A percentile compares a stretch with the other conserved stretches of the same genome.
These are phyloP conservation scores for Grosmannia serpens DNA, from an alignment of 2,329 filamentous ascomycete genomes.

Conservation along the genomic window DNA sequence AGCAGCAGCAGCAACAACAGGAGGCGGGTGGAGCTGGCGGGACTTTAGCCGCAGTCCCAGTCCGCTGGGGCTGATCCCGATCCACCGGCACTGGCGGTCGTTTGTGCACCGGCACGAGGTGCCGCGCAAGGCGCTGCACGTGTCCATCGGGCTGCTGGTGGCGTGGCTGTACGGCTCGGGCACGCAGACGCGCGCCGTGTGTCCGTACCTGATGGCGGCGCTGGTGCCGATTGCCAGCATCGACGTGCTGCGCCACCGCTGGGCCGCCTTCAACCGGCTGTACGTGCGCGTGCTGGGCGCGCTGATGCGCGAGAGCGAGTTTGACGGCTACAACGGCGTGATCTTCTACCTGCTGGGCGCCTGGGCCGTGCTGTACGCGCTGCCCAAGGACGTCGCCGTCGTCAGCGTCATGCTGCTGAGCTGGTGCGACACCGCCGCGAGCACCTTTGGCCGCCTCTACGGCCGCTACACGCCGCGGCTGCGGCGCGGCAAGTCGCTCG, in stretches of 20 bases:
- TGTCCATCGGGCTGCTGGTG: constrained; percentile 92
- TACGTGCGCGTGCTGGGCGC: constrained; percentile 80
- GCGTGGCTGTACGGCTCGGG: constrained; percentile 75
- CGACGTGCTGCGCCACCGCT: constrained; percentile 76
- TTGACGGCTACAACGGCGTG: constrained; percentile 87
- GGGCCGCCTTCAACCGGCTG: constrained; percentile 67
- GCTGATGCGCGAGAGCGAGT: constrained; percentile 95
- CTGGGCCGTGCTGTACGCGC: constrained; percentile 73
- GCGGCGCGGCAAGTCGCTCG: constrained; percentile 79
- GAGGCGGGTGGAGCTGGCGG: constrained; percentile 61
- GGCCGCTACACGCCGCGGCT: constrained; percentile 81
- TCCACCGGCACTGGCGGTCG: constrained; percentile 81
- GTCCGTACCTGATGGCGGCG: constrained; percentile 70
- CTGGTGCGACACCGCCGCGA: constrained; percentile 97
- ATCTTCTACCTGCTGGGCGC: constrained; percentile 92
- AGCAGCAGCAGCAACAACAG: constrained; percentile 21
- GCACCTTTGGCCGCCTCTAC: constrained; percentile 83
- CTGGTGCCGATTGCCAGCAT: constrained; percentile 74
- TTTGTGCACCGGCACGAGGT: constrained; percentile 97
- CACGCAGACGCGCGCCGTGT: constrained; percentile 64
- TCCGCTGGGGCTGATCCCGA: constrained; percentile 85
- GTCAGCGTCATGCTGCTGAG: constrained; percentile 83
- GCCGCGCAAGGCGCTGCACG: constrained; percentile 82
- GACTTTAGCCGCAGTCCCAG: constrained; percentile 86
- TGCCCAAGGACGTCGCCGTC: constrained; percentile 87